Conservation (phyloP, 2,329 filamentous ascomycete genomes). For the Graphiopsis chlorocephala region DNA sequence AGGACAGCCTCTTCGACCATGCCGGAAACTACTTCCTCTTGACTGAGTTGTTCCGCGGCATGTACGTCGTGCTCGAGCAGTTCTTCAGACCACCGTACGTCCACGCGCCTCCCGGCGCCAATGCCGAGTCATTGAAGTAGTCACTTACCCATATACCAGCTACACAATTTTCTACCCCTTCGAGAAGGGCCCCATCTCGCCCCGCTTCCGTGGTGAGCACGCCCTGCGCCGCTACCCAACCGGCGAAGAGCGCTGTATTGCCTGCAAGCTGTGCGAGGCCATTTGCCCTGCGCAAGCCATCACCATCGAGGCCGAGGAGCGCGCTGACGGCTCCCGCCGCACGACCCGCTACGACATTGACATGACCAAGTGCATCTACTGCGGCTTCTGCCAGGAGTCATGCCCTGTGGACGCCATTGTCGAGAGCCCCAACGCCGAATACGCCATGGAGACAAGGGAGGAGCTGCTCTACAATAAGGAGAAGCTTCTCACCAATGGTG, state of each 20-base stretch:
- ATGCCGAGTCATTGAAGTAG: not conserved
- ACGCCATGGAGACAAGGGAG: slow-evolving; percentile 77
- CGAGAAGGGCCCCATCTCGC: slow-evolving; percentile 97
- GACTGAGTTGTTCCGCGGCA: slow-evolving; percentile 92
- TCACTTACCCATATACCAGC: slow-evolving; percentile 46
- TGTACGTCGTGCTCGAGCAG: slow-evolving; percentile 97
- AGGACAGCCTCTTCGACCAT: slow-evolving; percentile 75
- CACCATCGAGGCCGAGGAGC: slow-evolving; percentile 98
- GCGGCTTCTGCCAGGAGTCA: slow-evolving; percentile 97
- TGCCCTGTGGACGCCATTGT: slow-evolving; percentile 96
- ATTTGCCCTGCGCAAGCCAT: slow-evolving; percentile 98
- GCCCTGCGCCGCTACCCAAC: slow-evolving; percentile 93
- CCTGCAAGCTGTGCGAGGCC: slow-evolving; percentile 98
- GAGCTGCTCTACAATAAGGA: slow-evolving; percentile 98
- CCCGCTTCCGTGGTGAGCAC: slow-evolving; percentile 97
- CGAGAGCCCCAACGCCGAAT: slow-evolving; percentile 71
- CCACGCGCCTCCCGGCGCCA: not conserved
- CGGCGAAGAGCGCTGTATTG: slow-evolving; percentile 97
- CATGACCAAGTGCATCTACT: slow-evolving; percentile 99
- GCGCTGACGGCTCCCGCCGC: slow-evolving; percentile 88
- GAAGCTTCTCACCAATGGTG: slow-evolving; percentile 51
- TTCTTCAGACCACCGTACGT: slow-evolving; percentile 97
- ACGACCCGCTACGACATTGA: slow-evolving; percentile 99
- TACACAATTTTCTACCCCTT: slow-evolving; percentile 99
- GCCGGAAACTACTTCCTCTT: slow-evolving; percentile 92